Percentiles rank a stretch among this genome's conserved stretches.
These are phyloP conservation scores for Quercus parvula DNA, from an alignment of 306 rosid genomes.

Conservation along the genomic window DNA sequence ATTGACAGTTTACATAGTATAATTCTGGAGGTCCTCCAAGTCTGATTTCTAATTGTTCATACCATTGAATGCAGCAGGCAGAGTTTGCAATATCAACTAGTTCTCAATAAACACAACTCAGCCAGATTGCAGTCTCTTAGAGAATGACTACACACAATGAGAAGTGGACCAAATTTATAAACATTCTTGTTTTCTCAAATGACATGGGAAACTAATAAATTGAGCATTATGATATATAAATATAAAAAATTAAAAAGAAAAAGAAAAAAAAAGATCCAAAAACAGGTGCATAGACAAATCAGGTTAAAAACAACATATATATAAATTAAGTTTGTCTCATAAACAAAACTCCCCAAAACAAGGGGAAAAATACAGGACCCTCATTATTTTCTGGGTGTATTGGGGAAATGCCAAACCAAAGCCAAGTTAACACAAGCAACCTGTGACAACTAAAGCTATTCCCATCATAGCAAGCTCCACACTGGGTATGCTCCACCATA, in stretches of 20 bases:
- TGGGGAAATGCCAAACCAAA: constrained; percentile 34
- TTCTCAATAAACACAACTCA: neutral
- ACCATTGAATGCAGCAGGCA: neutral
- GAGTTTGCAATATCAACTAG: neutral
- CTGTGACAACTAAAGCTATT: constrained; percentile 18
- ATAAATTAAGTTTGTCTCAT: constrained; percentile 42
- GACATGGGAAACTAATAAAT: neutral
- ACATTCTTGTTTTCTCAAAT: neutral
- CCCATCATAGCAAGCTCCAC: constrained; percentile 30
- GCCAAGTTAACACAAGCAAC: constrained; percentile 32
- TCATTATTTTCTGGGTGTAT: constrained; percentile 34
- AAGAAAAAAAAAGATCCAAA: neutral
- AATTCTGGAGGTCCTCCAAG: too few relatives aligned
- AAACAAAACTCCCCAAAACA: constrained; percentile 56
- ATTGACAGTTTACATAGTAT: neutral
- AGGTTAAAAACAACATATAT: constrained; percentile 3
- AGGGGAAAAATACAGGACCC: constrained; percentile 30
- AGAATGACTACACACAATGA: neutral
- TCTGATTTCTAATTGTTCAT: neutral
- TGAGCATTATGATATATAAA: neutral
- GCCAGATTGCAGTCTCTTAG: neutral
- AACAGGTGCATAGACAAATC: neutral
- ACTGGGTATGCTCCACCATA: constrained; percentile 33
- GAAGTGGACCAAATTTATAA: neutral
- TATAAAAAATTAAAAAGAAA: too few relatives aligned